Evolutionary conservation across 352 stramenopile genomes (phyloP), one percentile per base, ranked within the genome.

Genomic region (Pythium chondricola): DNA sequence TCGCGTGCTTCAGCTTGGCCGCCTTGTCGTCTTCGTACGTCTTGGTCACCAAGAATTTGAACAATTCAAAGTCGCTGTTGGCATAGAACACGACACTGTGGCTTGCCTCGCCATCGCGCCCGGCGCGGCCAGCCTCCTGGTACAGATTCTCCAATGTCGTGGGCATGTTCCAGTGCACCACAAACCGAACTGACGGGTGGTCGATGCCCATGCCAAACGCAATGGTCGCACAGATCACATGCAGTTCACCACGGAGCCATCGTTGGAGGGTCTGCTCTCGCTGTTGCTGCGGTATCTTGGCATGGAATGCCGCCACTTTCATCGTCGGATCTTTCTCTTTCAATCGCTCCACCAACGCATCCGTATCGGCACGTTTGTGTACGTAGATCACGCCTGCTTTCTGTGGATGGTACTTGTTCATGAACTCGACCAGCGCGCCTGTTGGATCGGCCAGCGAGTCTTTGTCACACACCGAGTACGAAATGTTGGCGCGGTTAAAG

Each of bases 111-210:
- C 95, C 95, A 65, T 99, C 96, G 39, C 96, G 75, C 17, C 96
- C 96, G 14, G 91, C 96, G 35, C 96, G 74, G 0, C 96, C 96
- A 3, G 83, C 89, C 75, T 99, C 95, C 69, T 98, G 95, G 63
- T 97, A 98, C 57, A 98, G 97, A 10, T 86, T 93, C 60, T 98
- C 96, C 6, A 99, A 59, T 14, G 81, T 93, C 57, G 84, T 87
- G n/a, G 75, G 74, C 31, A 85, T 67, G 35, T 84, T 86, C 61
- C 89, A 92, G 58, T 97, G 88, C 18, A 97, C 61, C 6, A 97
- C 84, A 47, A 95, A 96, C 37, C 84, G 77, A 35, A 95, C 85
- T 21, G 83, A 59, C n/a, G 85, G 67, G 45, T 97, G 93, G 58
- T 97, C 88, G 32, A 97, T 97, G 39, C 91, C 91, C 63, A 98